These are phyloP conservation scores for Picochlorum sp. DNA, from an alignment of 139 green algal species.

Conservation along the genomic window DNA sequence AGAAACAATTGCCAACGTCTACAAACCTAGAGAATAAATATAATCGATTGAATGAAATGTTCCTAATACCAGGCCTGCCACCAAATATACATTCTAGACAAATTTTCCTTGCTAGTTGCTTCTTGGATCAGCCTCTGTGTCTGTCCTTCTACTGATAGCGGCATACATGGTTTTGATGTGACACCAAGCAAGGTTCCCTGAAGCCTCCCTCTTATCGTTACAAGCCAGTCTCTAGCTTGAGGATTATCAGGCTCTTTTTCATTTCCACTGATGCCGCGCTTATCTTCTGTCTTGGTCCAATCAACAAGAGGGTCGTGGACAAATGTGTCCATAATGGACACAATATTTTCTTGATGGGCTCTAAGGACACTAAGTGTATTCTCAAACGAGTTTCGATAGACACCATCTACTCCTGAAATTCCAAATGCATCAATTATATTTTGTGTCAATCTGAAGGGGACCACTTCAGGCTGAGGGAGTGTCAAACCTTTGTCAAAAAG, in stretches of 20 bases:
- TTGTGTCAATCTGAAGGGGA: conserved; percentile 95
- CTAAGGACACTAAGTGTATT: conserved; percentile 67
- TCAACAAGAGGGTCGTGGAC: conserved; percentile 95
- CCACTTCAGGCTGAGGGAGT: conserved; percentile 78
- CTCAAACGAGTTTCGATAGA: conserved; percentile 71
- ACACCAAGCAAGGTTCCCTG: conserved; percentile 82
- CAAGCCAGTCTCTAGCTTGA: conserved; percentile 64
- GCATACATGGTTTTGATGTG: conserved; percentile 57
- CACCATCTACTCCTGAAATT: conserved; percentile 78
- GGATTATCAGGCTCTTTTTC: conserved; percentile 42
- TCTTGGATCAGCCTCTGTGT: conserved; percentile 79
- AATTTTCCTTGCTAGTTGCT: conserved; percentile 71
- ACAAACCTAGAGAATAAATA: background rate
- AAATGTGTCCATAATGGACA: conserved; percentile 91
- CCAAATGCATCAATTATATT: conserved; percentile 94
- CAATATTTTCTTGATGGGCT: conserved; percentile 61
- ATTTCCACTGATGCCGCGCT: background rate
- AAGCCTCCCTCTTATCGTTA: conserved; percentile 62
- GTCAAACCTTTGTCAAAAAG: conserved; percentile 83
- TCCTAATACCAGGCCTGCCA: conserved; percentile 69
- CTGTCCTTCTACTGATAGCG: conserved; percentile 75
- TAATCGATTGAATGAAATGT: background rate
- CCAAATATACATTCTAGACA: conserved; percentile 90
- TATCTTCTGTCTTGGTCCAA: conserved; percentile 36
- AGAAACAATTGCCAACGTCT: conserved; percentile 18